Percentiles rank a stretch among this genome's conserved stretches.
Evolutionary conservation across 1,284 basidiomycete genomes (phyloP).

Genomic region (Heterobasidion irregulare): DNA sequence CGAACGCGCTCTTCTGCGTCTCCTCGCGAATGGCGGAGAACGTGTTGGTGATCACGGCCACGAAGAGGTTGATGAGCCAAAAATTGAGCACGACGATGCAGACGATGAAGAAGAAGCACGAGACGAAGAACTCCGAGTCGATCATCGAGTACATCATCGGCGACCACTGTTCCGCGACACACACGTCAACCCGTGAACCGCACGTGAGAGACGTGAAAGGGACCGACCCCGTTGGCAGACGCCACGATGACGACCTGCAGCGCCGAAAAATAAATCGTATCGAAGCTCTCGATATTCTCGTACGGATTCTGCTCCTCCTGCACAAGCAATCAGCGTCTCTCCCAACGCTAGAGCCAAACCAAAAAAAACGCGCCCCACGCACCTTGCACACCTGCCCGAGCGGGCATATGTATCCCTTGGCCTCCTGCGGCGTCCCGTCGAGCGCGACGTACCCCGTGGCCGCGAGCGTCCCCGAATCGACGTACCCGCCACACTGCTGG

Average conservation of each 20-base stretch:
- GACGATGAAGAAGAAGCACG: conserved; percentile 84
- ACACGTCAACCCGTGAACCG: not conserved
- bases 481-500: conserved; percentile 75
- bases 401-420: conserved; percentile 81
- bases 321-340: conserved; percentile 21
- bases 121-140: conserved; percentile 86
- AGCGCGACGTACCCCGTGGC: conserved; percentile 37
- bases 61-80: conserved; percentile 92
- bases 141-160: conserved; percentile 87
- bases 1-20: conserved; percentile 91
- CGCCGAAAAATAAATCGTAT: conserved; percentile 79
- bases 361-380: too few species aligned
- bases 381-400: conserved; percentile 74
- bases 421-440: conserved; percentile 23
- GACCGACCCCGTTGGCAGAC: conserved; percentile 64
- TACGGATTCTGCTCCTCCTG: conserved; percentile 62
- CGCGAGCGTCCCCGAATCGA: conserved; percentile 48
- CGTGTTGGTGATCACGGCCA: conserved; percentile 94
- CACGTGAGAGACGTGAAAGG: not conserved
- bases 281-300: conserved; percentile 73
- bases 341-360: too few species aligned
- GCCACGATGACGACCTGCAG: conserved; percentile 86
- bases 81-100: conserved; percentile 84
- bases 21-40: conserved; percentile 86
- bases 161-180: conserved; percentile 44